Conservation (phyloP, 2,329 filamentous ascomycete species). For the Remersonia thermophila region DNA sequence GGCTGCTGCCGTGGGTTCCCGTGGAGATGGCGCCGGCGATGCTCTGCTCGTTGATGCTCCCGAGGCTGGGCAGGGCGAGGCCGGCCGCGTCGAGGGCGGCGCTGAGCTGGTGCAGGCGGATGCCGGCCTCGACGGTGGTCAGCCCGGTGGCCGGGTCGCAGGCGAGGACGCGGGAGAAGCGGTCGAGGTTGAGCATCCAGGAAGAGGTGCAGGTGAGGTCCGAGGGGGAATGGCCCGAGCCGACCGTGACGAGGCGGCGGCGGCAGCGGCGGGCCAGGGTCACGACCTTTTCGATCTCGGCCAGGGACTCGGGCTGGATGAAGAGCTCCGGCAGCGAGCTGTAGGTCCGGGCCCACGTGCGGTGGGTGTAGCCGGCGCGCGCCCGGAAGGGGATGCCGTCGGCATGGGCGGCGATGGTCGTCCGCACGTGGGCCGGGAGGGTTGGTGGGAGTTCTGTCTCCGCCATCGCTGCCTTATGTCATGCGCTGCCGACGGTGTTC, state of each 20-base stretch:
- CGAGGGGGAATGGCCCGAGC: conserved; percentile 83
- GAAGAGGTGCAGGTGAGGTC: conserved; percentile 85
- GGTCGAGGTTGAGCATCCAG: conserved; percentile 90
- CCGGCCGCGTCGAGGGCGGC: conserved; percentile 60
- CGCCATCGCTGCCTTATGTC: conserved; percentile 4
- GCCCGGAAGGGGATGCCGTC: conserved; percentile 62
- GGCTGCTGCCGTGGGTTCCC: conserved; percentile 81
- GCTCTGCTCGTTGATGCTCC: conserved; percentile 90
- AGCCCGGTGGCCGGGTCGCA: conserved; percentile 54
- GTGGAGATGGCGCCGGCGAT: conserved; percentile 87
- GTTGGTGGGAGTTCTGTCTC: conserved; percentile 3
- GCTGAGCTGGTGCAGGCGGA: conserved; percentile 65
- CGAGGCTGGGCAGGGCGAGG: conserved; percentile 79
- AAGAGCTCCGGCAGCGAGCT: conserved; percentile 82
- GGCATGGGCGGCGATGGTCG: conserved; percentile 8
- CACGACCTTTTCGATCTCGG: conserved; percentile 74
- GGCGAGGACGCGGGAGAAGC: conserved; percentile 59
- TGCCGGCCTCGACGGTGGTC: conserved; percentile 76
- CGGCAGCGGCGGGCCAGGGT: conserved; percentile 69
- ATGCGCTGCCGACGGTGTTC: background rate
- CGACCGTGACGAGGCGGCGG: conserved; percentile 72
- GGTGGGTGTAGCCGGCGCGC: conserved; percentile 59
- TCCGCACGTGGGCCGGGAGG: conserved; percentile 11
- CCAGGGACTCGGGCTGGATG: conserved; percentile 66
- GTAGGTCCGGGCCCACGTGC: conserved; percentile 92